A percentile compares a stretch with the other conserved stretches of the same genome.
Evolutionary conservation across 139 green algal species (phyloP).

Genomic region (Diplosphaera chodatii): DNA sequence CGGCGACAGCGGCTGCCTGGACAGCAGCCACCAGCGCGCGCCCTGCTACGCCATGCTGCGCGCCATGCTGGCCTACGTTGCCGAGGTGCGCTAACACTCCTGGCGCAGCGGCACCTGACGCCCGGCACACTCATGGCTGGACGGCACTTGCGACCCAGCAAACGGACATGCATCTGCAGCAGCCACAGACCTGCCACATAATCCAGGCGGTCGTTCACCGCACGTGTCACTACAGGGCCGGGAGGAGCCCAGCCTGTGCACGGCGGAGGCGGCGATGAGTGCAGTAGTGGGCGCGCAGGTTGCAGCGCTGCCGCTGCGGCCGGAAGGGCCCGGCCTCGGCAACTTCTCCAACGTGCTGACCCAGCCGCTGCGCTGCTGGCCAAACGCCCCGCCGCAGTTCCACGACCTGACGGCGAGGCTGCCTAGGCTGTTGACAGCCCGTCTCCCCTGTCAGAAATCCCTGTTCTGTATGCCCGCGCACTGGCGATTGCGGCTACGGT

Average conservation of each 20-base stretch:
- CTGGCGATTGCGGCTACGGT: no score
- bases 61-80: constrained; percentile 27
- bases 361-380: constrained; percentile 37
- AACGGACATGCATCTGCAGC: not conserved
- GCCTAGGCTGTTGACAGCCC: no score
- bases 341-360: constrained; percentile 48
- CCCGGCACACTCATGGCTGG: no score
- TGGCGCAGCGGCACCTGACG: not conserved
- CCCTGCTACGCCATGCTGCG: constrained; percentile 61
- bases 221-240: constrained; percentile 18
- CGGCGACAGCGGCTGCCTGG: constrained; percentile 91
- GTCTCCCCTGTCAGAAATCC: no score
- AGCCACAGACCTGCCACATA: not conserved
- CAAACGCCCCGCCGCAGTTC: constrained; percentile 31
- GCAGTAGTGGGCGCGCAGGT: constrained; percentile 16
- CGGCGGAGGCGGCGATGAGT: constrained; percentile 15
- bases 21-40: constrained; percentile 64
- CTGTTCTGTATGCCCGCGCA: no score
- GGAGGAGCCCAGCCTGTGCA: constrained; percentile 7
- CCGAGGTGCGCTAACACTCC: not conserved
- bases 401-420: not conserved
- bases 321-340: constrained; percentile 51
- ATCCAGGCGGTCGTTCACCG: not conserved
- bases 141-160: no score
- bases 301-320: constrained; percentile 25